A percentile compares a stretch with the other conserved stretches of the same genome.
These are phyloP conservation scores for Pyrenophora graminea DNA, from an alignment of 2,329 filamentous ascomycete species.

Conservation along the genomic window DNA sequence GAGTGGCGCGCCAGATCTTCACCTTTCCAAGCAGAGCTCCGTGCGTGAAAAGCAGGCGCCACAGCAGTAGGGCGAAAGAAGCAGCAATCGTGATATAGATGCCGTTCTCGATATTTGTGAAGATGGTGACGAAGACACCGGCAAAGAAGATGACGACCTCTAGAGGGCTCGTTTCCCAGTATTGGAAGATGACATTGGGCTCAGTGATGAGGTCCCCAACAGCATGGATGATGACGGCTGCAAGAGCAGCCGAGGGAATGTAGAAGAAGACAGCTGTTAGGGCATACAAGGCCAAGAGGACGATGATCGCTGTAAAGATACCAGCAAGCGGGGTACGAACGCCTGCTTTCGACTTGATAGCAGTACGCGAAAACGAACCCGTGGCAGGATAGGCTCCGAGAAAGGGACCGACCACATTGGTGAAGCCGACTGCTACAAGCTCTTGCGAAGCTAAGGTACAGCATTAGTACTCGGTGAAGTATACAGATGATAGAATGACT, in stretches of 20 bases:
- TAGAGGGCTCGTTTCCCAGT: slow-evolving; percentile 89
- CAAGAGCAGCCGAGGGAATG: slow-evolving; percentile 78
- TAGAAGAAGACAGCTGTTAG: slow-evolving; percentile 90
- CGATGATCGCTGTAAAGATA: slow-evolving; percentile 82
- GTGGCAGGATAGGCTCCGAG: slow-evolving; percentile 89
- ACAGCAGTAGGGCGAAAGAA: slow-evolving; percentile 78
- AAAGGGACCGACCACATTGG: slow-evolving; percentile 88
- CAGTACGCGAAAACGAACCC: slow-evolving; percentile 93
- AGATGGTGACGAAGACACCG: slow-evolving; percentile 87
- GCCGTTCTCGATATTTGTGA: slow-evolving; percentile 85
- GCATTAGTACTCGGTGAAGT: neutral
- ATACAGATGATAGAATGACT: neutral
- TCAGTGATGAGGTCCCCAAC: slow-evolving; percentile 91
- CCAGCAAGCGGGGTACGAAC: slow-evolving; percentile 90
- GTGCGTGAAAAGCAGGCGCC: slow-evolving; percentile 78
- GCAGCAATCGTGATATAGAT: slow-evolving; percentile 84
- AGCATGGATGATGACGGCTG: slow-evolving; percentile 93
- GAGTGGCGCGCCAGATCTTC: slow-evolving; percentile 80
- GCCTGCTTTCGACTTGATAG: slow-evolving; percentile 96
- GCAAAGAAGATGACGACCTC: slow-evolving; percentile 93
- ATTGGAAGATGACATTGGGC: slow-evolving; percentile 89
- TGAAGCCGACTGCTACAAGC: slow-evolving; percentile 87
- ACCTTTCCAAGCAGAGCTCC: slow-evolving; percentile 79
- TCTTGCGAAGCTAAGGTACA: slow-evolving; percentile 72
- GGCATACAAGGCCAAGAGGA: slow-evolving; percentile 87